Evolutionary conservation across 352 stramenopile species (phyloP).

Genomic region (Phytophthora hibernalis): DNA sequence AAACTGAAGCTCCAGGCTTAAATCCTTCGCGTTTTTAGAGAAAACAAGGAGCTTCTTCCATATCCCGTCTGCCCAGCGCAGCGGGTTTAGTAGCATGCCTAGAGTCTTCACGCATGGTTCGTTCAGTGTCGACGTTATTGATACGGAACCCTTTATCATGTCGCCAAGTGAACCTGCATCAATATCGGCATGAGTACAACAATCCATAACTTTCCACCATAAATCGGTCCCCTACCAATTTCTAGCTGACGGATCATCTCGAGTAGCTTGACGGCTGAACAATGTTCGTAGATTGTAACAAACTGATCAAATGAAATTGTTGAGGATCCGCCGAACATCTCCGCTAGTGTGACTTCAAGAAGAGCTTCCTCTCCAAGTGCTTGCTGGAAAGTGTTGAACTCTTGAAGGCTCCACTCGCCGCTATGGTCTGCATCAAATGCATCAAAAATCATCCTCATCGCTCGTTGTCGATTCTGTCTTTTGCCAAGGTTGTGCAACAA

Average conservation of each 20-base stretch:
- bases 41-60: constrained; percentile 49
- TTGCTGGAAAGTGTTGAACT: constrained; percentile 75
- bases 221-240: constrained; percentile 39
- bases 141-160: constrained; percentile 40
- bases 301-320: constrained; percentile 48
- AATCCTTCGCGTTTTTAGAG: constrained; percentile 43
- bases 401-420: constrained; percentile 50
- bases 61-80: constrained; percentile 42
- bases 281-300: constrained; percentile 46
- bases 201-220: not conserved
- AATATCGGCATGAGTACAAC: not conserved
- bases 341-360: constrained; percentile 39
- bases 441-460: constrained; percentile 51
- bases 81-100: constrained; percentile 36
- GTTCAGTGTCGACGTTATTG: constrained; percentile 36
- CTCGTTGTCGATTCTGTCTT: constrained; percentile 45
- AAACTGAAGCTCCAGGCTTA: constrained; percentile 50
- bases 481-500: constrained; percentile 44
- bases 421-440: constrained; percentile 52
- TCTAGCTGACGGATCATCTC: constrained; percentile 44
- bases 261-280: constrained; percentile 42
- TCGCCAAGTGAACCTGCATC: constrained; percentile 46
- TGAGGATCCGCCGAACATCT: constrained; percentile 43
- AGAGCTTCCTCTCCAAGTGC: constrained; percentile 50
- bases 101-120: constrained; percentile 37